Percentiles rank a stretch among this genome's conserved stretches.
Evolutionary conservation across 1,284 basidiomycete genomes (phyloP).

Genomic region (Cerioporus squamosus): DNA sequence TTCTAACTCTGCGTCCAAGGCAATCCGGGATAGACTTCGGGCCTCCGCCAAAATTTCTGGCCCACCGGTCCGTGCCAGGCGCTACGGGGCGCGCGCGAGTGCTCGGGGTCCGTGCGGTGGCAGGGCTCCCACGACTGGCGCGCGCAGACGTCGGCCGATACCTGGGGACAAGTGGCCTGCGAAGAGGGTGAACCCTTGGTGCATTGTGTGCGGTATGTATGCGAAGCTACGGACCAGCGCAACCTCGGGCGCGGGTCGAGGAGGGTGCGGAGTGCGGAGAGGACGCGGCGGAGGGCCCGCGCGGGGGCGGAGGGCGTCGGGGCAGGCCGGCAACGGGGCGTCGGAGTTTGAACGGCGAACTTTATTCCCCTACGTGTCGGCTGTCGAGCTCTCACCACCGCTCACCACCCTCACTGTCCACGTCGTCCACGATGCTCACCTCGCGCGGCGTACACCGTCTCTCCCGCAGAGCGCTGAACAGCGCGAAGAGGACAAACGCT

Average conservation of each 20-base stretch:
- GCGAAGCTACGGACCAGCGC: neutral
- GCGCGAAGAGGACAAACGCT: constrained; percentile 72
- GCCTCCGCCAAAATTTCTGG: constrained; percentile 17
- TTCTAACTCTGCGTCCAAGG: constrained; percentile 6
- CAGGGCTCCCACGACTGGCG: constrained; percentile 5
- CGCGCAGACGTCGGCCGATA: constrained; percentile 19
- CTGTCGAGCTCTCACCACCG: constrained; percentile 26
- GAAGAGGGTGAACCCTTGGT: constrained; percentile 4
- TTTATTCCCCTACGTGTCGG: constrained; percentile 36
- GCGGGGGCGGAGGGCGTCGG: constrained; percentile 27
- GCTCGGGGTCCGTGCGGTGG: constrained; percentile 17
- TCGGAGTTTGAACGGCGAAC: constrained; percentile 35
- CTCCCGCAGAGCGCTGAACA: constrained; percentile 78
- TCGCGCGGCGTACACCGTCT: constrained; percentile 82
- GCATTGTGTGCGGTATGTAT: neutral
- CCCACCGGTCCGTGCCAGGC: constrained; percentile 10
- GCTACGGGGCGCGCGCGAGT: constrained; percentile 2
- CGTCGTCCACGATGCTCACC: constrained; percentile 67
- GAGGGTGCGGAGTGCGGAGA: constrained; percentile 46
- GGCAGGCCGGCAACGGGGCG: constrained; percentile 36
- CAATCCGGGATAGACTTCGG: constrained; percentile 1
- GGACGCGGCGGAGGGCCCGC: constrained; percentile 34
- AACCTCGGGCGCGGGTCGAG: neutral
- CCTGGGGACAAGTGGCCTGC: neutral
- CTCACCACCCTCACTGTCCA: constrained; percentile 35